These are phyloP conservation scores for Fabrea salina DNA, from an alignment of 169 alveolate genomes.

Conservation along the genomic window DNA sequence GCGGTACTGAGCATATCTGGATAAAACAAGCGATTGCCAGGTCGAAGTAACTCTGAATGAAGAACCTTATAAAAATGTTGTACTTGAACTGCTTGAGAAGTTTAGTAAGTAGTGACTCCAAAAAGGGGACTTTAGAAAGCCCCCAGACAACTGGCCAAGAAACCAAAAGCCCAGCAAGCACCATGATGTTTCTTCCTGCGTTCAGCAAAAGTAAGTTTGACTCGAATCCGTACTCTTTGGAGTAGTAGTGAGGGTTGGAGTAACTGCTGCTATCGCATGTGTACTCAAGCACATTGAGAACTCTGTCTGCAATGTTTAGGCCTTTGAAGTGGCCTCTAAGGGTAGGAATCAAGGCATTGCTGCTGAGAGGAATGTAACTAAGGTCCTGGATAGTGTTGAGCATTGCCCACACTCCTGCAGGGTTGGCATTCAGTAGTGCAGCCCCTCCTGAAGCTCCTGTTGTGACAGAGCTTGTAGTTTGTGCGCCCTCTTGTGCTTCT, in stretches of 20 bases:
- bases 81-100: neutral
- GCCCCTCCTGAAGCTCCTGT: neutral
- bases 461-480: neutral
- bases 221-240: neutral
- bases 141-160: neutral
- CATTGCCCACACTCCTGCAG: constrained; percentile 8
- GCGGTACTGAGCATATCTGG: too few species aligned
- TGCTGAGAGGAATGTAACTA: neutral
- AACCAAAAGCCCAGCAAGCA: neutral
- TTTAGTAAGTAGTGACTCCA: neutral
- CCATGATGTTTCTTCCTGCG: neutral
- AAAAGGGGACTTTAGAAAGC: neutral
- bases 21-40: neutral
- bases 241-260: neutral
- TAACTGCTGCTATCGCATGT: neutral
- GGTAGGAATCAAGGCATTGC: neutral
- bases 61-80: constrained; percentile 1
- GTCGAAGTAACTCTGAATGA: neutral
- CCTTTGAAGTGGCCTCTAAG: neutral
- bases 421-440: neutral
- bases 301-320: neutral
- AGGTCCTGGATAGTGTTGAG: constrained; percentile 5
- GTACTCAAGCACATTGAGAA: neutral
- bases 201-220: neutral
- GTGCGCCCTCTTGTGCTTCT: neutral